A percentile compares a stretch with the other conserved stretches of the same genome.
phyloP scores from a whole-genome alignment of 768 basidiomycete species.

The Leccinum longicurvipes region DNA sequence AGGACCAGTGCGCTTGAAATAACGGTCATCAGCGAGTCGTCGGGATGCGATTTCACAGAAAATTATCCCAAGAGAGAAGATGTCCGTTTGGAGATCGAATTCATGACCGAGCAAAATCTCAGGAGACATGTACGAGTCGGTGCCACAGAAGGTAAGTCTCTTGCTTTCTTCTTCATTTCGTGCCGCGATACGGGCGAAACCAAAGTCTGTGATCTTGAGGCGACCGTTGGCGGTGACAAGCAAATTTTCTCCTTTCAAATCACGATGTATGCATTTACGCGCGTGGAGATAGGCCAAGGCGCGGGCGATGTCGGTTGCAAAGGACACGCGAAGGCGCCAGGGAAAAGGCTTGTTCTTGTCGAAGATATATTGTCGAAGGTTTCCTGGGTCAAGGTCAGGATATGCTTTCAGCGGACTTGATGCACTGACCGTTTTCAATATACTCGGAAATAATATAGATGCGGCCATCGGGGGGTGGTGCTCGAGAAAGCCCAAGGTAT shows the following conservation, averaged over 20 bases:
- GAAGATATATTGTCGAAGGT: conserved; percentile 87
- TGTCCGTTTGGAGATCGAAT: conserved; percentile 92
- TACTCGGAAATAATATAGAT: conserved; percentile 96
- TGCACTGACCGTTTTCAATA: conserved; percentile 67
- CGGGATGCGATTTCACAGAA: conserved; percentile 89
- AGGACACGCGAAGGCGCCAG: conserved; percentile 91
- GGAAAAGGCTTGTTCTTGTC: conserved; percentile 82
- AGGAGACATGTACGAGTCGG: conserved; percentile 95
- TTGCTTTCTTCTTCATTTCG: conserved; percentile 87
- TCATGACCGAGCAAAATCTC: conserved; percentile 90
- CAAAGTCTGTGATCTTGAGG: conserved; percentile 98
- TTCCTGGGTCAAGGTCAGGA: conserved; percentile 35
- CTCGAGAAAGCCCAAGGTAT: conserved; percentile 85
- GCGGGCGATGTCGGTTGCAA: conserved; percentile 91
- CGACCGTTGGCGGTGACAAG: conserved; percentile 93
- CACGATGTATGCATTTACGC: conserved; percentile 82
- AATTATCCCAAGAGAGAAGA: conserved; percentile 91
- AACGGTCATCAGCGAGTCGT: conserved; percentile 76
- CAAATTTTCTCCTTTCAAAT: conserved; percentile 96
- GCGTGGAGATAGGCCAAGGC: conserved; percentile 98
- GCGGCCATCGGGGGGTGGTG: conserved; percentile 72
- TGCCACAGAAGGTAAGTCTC: conserved; percentile 83
- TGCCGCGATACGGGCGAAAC: conserved; percentile 92
- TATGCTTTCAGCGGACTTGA: neutral
- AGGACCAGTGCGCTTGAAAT: conserved; percentile 77